Base-by-base conservation (phyloP, 1,284 basidiomycete species). In the Rhodotorula sp. region DNA sequence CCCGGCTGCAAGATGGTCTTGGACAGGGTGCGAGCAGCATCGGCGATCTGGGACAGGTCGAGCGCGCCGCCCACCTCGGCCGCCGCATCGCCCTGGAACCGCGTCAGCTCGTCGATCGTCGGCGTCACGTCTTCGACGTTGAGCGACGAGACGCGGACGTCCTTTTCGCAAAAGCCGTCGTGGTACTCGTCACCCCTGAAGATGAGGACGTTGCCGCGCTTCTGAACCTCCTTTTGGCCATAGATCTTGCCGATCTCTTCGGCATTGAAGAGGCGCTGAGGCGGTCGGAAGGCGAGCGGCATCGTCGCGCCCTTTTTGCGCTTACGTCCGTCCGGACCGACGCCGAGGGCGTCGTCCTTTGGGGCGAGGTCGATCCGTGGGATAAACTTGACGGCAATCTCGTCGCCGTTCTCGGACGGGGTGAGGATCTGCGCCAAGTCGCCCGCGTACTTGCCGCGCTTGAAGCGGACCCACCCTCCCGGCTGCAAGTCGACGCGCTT, bases 341-440 rank as follows among this genome's bases (percentile, higher is more conserved):
- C 78, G 33, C 86, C 80, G 6, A 84, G 82, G 12, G 76, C 75
- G 22, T 82, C 84, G 56, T 95, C 93, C 68, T 88, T 87, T 33
- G 94, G 94, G 70, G 90, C 93, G 68, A 98, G 84, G 82, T 99
- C 96, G 80, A 99, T 96, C 78, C 96, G 91, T 29, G 95, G 95
- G 70, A 99, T 87, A 79, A 97, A 94, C 80, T 93, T 91, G 77
- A 99, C 84, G 1, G 91, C 93, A 60, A 95, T 90, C 69, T 93
- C 92, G 79, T 98, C 93, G 65, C 93, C 94, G 70, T 94, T 96
- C 79, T 95, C 92, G 15, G 89, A 89, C 70, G 95, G 86, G 78
- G 97, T 95, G 81, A 96, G 85, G 61, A 99, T 91, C 80, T 97
- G 94, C 0, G 95, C 96, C 62, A 99, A 83, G 81, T 99, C 95